Percentiles rank a stretch among this genome's conserved stretches.
These are phyloP conservation scores for Colletotrichum endophyticum DNA, from an alignment of 2,329 filamentous ascomycete genomes.

Conservation along the genomic window DNA sequence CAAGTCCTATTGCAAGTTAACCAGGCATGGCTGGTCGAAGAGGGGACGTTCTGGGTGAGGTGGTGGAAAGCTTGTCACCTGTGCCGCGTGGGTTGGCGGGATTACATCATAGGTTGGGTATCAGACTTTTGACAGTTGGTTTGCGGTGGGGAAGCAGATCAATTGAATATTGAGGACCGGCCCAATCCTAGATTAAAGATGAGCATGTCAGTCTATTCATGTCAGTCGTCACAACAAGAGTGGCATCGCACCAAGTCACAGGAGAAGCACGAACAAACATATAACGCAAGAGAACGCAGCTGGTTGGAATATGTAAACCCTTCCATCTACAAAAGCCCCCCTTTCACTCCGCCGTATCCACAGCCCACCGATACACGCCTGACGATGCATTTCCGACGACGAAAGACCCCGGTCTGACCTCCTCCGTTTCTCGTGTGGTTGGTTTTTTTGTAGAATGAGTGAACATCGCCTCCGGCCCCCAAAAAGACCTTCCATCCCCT, in stretches of 20 bases:
- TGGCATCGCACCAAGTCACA: not conserved
- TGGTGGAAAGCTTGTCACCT: not conserved
- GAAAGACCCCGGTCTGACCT: not conserved
- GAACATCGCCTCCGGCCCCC: slow-evolving; percentile 1
- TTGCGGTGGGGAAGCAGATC: not conserved
- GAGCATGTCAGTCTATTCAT: rapidly evolving
- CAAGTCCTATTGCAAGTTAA: not conserved
- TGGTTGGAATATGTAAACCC: slow-evolving; percentile 16
- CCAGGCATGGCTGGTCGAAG: not conserved
- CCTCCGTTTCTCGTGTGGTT: not conserved
- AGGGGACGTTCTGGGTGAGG: rapidly evolving
- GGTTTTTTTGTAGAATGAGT: not conserved
- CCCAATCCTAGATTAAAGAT: not conserved
- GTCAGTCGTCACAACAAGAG: not conserved
- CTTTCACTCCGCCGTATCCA: slow-evolving; percentile 6
- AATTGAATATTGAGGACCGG: rapidly evolving
- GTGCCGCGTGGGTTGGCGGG: not conserved
- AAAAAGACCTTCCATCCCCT: slow-evolving; percentile 6
- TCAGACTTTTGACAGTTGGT: not conserved
- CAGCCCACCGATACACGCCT: not conserved
- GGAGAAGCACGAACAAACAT: not conserved
- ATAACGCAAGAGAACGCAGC: slow-evolving; percentile 7
- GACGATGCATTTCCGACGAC: slow-evolving; percentile 16
- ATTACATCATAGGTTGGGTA: not conserved
- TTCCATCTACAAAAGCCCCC: slow-evolving; percentile 21